Base-by-base conservation (phyloP, 306 rosid genomes). In the Arachis stenosperma region DNA sequence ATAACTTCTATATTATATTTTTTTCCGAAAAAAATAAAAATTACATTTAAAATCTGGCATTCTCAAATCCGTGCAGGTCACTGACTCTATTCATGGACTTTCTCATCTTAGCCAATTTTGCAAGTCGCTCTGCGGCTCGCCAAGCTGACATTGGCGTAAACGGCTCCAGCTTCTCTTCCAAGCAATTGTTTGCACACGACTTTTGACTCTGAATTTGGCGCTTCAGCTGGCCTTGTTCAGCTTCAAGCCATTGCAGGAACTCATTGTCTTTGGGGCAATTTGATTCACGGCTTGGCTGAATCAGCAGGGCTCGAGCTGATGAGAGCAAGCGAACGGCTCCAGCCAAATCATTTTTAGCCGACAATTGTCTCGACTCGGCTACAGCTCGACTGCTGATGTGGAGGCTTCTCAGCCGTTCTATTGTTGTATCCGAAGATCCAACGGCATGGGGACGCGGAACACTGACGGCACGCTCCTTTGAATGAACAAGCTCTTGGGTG, bases 21-120 rank as follows among this genome's bases (percentile, higher is more conserved):
- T 52, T 51, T 51, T 13, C 15, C 0, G 2, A 14, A 52, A n/a
- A 5, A n/a, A 6, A 11, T 12, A 1, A 33, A 52, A 47, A 65
- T 58, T 29, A 39, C 68, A 81, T 43, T 84, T 90, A 93, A 80
- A 93, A 93, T 86, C 98, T 81, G 69, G 98, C 98, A 64, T 89
- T 87, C 80, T 93, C 98, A 53, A 93, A 93, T 81, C 98, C 98
- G 85, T 93, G 97, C 61, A 93, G 76, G 51, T 93, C 98, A 77
- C 98, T 91, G 73, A 93, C 98, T 89, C 90, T 85, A 78, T 91
- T 93, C 98, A 90, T 81, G 0, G 97, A 91, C 97, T 93, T 93
- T 71, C 90, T 89, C 94, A 91, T 85, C 7, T 86, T 93, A 14
- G 97, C 98, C 14, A 93, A 96, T 70, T 93, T 91, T 64, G 98